Percentiles rank a stretch among this genome's conserved stretches.
Conservation (phyloP, 495 filamentous ascomycete genomes). For the Talaromyces stipitatus region DNA sequence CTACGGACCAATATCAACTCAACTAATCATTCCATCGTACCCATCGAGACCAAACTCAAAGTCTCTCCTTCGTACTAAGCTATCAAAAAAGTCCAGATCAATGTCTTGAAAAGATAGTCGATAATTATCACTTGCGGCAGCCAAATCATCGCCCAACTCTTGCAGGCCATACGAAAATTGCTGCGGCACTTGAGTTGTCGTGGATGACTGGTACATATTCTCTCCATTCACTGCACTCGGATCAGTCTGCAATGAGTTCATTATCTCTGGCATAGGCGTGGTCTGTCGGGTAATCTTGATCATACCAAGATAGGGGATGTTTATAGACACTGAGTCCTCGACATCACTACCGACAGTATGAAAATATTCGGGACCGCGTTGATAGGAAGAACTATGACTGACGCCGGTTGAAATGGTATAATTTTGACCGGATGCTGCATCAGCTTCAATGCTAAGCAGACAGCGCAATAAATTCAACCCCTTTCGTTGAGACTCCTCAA, state of each 20-base stretch:
- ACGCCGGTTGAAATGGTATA: constrained; percentile 13
- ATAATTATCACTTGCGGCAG: background rate
- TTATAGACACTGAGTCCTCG: constrained; percentile 12
- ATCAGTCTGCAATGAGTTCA: background rate
- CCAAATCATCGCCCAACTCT: constrained; percentile 12
- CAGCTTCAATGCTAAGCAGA: constrained; percentile 15
- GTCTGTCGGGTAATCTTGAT: constrained; percentile 22
- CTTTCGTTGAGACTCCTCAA: background rate
- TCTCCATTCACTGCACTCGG: background rate
- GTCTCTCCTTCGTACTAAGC: constrained; percentile 6
- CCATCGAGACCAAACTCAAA: background rate
- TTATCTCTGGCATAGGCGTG: background rate
- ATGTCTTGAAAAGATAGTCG: constrained; percentile 4
- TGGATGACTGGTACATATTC: background rate
- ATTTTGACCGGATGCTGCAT: constrained; percentile 12
- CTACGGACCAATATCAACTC: too few relatives aligned
- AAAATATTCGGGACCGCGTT: constrained; percentile 8
- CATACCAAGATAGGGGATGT: constrained; percentile 34
- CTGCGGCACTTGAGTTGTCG: background rate
- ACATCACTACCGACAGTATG: constrained; percentile 7
- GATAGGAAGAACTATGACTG: constrained; percentile 12
- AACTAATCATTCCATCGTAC: background rate
- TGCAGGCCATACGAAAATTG: background rate
- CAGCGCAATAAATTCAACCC: background rate
- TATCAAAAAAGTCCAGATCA: constrained; percentile 24